phyloP scores from a whole-genome alignment of 257 asterid genomes.

The Fraxinus anomala region DNA sequence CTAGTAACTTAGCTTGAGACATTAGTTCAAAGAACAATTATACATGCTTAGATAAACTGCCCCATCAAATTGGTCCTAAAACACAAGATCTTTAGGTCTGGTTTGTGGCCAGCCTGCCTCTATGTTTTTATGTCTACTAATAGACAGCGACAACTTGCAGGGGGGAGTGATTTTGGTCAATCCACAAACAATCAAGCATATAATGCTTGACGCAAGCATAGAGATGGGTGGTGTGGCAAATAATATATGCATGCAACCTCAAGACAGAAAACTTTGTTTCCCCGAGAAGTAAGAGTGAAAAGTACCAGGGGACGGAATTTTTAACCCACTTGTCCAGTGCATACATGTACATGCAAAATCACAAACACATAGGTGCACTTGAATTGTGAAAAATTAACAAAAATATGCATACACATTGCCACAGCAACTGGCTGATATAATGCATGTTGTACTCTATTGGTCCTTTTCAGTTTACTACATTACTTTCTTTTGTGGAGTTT shows the following conservation, averaged over 20 bases:
- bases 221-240: not conserved
- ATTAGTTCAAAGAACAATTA: not conserved
- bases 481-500: not conserved
- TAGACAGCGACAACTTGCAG: not conserved
- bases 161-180: not conserved
- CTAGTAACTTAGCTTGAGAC: not conserved
- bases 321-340: constrained; percentile 2
- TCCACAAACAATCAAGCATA: not conserved
- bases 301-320: not conserved
- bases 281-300: not conserved
- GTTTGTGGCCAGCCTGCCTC: not conserved
- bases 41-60: not conserved
- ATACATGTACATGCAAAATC: not conserved
- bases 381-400: not conserved
- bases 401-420: not conserved
- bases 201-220: not conserved
- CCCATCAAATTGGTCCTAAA: not conserved
- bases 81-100: not conserved
- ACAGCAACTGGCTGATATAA: not conserved
- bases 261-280: not conserved
- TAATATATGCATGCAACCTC: not conserved
- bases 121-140: not conserved
- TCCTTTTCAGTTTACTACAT: not conserved
- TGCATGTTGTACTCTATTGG: not conserved
- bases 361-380: not conserved